phyloP scores from a whole-genome alignment of 768 basidiomycete species.

The Leccinum arenicola region DNA sequence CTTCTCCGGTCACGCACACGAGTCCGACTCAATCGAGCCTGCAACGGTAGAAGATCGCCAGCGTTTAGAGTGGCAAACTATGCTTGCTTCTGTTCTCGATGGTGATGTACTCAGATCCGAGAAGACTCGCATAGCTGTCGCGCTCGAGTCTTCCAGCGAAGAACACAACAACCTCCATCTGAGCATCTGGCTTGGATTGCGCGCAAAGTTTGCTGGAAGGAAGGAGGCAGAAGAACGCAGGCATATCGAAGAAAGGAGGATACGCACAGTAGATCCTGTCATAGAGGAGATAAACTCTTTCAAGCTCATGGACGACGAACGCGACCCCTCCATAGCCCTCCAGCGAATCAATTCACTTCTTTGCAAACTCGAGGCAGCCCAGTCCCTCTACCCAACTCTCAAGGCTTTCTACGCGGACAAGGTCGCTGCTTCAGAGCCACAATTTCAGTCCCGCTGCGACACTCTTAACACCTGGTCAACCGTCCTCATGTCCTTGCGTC shows the following conservation, averaged over 20 bases:
- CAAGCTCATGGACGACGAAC: conserved; percentile 47
- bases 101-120: conserved; percentile 96
- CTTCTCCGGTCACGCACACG: conserved; percentile 50
- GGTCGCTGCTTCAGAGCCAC: conserved; percentile 57
- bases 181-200: conserved; percentile 86
- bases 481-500: conserved; percentile 80
- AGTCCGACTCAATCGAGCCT: conserved; percentile 63
- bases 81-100: conserved; percentile 88
- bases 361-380: conserved; percentile 73
- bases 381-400: conserved; percentile 83
- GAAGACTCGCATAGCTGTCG: conserved; percentile 87
- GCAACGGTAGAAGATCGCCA: conserved; percentile 74
- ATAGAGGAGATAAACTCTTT: conserved; percentile 84
- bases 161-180: conserved; percentile 65
- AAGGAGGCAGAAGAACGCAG: conserved; percentile 80
- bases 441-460: conserved; percentile 81
- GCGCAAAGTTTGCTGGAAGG: conserved; percentile 80
- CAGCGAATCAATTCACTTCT: conserved; percentile 65
- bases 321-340: conserved; percentile 44
- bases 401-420: conserved; percentile 81
- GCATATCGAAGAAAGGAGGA: conserved; percentile 77
- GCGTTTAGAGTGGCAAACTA: conserved; percentile 91
- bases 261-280: conserved; percentile 76
- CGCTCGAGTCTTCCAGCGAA: conserved; percentile 64
- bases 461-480: conserved; percentile 91